Evolutionary conservation across 148 eudicot species (phyloP).

Genomic region (Rhododendron simsii): DNA sequence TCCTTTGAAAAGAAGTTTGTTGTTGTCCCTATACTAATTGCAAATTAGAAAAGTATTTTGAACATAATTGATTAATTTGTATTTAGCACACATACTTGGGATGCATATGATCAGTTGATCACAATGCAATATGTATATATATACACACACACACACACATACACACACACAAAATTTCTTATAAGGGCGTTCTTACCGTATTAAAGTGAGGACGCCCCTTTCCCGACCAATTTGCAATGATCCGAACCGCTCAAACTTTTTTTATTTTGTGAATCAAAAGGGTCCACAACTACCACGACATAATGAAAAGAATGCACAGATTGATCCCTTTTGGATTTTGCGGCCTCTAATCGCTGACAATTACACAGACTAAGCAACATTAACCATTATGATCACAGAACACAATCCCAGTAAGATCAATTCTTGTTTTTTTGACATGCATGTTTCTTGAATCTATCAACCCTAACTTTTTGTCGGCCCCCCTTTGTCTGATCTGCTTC

Average conservation of each 20-base stretch:
- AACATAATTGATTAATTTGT: neutral
- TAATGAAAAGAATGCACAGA: neutral
- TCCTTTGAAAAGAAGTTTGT: neutral
- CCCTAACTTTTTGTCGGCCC: neutral
- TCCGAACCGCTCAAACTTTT: no score
- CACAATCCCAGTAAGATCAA: neutral
- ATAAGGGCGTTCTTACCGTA: no score
- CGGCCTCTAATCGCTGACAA: neutral
- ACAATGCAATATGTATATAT: neutral
- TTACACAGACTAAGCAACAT: neutral
- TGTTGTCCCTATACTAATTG: neutral
- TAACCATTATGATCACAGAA: neutral
- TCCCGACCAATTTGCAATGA: no score
- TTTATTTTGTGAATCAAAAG: neutral
- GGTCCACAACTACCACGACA: neutral
- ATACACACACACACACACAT: no score
- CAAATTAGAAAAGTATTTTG: neutral
- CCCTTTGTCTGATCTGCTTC: neutral
- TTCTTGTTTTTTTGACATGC: no score
- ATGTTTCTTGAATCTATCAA: neutral
- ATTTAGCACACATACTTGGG: neutral
- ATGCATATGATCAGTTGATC: neutral
- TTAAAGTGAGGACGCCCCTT: no score
- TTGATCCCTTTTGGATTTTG: neutral
- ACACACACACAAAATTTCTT: no score